Percentiles rank a stretch among this genome's conserved stretches.
These are phyloP conservation scores for Paramecium caudatum DNA, from an alignment of 73 alveolate species.

Conservation along the genomic window DNA sequence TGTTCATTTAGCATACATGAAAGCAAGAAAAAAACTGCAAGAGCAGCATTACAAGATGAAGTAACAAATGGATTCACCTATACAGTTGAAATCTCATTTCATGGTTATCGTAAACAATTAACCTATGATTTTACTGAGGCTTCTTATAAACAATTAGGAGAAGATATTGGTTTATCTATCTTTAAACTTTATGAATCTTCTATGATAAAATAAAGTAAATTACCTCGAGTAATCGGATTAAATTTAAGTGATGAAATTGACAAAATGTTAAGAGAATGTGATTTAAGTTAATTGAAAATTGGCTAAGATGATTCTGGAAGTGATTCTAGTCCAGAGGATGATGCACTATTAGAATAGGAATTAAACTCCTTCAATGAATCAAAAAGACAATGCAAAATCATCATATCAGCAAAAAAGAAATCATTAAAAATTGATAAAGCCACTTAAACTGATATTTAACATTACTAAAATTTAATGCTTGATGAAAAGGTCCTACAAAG, in stretches of 20 bases:
- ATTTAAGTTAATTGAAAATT: neutral
- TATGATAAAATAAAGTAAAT: neutral
- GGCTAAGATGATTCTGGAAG: slow-evolving; percentile 15
- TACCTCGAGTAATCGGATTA: neutral
- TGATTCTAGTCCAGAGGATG: slow-evolving; percentile 51
- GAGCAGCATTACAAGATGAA: slow-evolving; percentile 16
- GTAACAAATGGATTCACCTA: neutral
- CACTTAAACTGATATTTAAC: slow-evolving; percentile 17
- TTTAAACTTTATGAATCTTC: neutral
- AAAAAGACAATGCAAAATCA: neutral
- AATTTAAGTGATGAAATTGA: neutral
- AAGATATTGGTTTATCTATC: neutral
- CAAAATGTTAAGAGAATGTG: neutral
- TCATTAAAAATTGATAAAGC: neutral
- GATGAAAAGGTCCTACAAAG: slow-evolving; percentile 40
- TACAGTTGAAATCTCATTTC: slow-evolving; percentile 14
- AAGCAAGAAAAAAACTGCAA: slow-evolving; percentile 17
- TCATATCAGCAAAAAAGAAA: neutral
- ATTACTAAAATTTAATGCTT: slow-evolving; percentile 46
- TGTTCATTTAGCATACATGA: slow-evolving; percentile 35
- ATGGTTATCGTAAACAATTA: neutral
- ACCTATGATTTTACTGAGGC: neutral
- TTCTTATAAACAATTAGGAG: neutral
- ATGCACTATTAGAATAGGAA: neutral
- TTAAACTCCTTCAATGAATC: neutral